Evolutionary conservation across 2,329 filamentous ascomycete species (phyloP), one percentile per base, ranked within the genome.

Genomic region (Thelonectria olida): DNA sequence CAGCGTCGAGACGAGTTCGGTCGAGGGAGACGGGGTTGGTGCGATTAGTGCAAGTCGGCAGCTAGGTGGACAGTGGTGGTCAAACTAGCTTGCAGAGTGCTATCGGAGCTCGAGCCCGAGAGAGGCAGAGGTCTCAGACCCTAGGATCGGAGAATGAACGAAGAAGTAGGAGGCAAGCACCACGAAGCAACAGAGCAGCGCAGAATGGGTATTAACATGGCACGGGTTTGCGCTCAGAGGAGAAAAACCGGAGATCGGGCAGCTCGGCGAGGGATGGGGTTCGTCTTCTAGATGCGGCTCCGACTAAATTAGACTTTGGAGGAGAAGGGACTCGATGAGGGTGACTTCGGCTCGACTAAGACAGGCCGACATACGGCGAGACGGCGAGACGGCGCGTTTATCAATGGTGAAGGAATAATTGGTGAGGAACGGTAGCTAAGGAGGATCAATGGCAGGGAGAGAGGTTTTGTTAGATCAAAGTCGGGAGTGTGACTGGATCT

Each of bases 161-260:
- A 41, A 42, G 36, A 28, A 42, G 57, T 45, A 27, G 38, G 19
- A 45, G 28, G 15, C 10, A 55, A 45, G 51, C 51, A 54, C 51
- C 57, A 60, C 57, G 23, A 44, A 34, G 39, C 38, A 55, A 45
- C 38, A 55, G 39, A 39, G 42, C 28, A 66, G 63, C 39, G 39
- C 19, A 49, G 55, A 61, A 57, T 48, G 38, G 51, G 54, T 58
- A 69, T 62, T 55, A 57, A 67, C 68, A 70, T 70, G 62, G 68
- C 65, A 66, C 63, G 58, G 54, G 64, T 58, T 49, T 54, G 54
- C 67, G 61, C 47, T 52, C 62, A 57, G 55, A 34, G 23, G 47
- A 27, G 42, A 41, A 55, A 41, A 28, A 23, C 44, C 42, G 34
- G 50, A 47, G n/a, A 31, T 66, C 49, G 63, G 61, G 41, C 55